phyloP scores from a whole-genome alignment of 176 grass and related monocot genomes.

The Cenchrus americanus region DNA sequence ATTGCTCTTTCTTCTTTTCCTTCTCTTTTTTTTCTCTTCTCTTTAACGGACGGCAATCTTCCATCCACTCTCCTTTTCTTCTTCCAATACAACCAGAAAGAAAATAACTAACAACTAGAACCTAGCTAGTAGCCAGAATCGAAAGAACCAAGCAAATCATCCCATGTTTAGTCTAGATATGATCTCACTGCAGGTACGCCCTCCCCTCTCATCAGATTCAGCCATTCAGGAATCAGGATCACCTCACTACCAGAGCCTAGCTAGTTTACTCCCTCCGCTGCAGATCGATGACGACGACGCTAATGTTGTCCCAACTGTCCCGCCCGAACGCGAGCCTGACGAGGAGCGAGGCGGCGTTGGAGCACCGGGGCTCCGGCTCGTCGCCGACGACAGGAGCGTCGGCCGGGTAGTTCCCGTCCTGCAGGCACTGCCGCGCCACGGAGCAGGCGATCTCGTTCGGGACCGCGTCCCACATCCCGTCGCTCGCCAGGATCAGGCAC shows the following conservation, averaged over 20 bases:
- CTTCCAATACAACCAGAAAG: not conserved
- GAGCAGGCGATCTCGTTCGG: conserved; percentile 63
- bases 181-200: not conserved
- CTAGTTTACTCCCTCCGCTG: conserved; percentile 33
- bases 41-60: conserved; percentile 30
- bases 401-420: conserved; percentile 35
- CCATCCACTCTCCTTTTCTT: conserved; percentile 31
- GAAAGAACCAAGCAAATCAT: conserved; percentile 41
- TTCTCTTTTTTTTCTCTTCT: not conserved
- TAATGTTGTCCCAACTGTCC: conserved; percentile 72
- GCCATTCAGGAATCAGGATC: not conserved
- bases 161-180: conserved; percentile 8
- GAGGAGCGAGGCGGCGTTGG: conserved; percentile 60
- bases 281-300: conserved; percentile 76
- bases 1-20: not conserved
- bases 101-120: conserved; percentile 7
- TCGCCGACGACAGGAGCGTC: not conserved
- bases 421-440: conserved; percentile 64
- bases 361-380: conserved; percentile 57
- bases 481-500: conserved; percentile 80
- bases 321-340: conserved; percentile 71
- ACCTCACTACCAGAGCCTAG: not conserved
- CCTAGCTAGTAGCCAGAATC: conserved; percentile 8
- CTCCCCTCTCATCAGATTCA: no score
- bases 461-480: conserved; percentile 91